These are phyloP conservation scores for Sordariomycetes sp. DNA, from an alignment of 2,329 filamentous ascomycete species.

Conservation along the genomic window DNA sequence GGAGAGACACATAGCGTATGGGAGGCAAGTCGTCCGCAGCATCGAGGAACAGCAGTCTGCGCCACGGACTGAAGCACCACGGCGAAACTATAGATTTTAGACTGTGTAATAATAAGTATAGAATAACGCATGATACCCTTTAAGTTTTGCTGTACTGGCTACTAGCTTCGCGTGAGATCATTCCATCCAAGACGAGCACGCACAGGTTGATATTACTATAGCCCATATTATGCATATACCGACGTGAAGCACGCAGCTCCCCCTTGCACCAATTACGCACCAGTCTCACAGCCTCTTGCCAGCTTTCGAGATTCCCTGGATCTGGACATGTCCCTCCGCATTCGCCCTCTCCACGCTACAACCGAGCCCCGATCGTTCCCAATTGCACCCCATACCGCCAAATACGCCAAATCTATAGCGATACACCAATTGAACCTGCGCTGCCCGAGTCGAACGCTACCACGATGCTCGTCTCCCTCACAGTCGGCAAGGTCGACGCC, in stretches of 20 bases:
- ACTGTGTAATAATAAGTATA: neutral
- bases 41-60: neutral
- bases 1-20: conserved; percentile 3
- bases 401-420: neutral
- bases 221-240: neutral
- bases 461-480: conserved; percentile 87
- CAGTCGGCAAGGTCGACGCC: conserved; percentile 97
- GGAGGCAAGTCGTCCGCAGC: conserved; percentile 1
- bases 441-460: neutral
- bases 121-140: neutral
- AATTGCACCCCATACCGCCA: neutral
- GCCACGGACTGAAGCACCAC: neutral
- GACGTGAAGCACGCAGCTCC: neutral
- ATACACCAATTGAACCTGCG: neutral
- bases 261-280: neutral
- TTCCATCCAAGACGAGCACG: neutral
- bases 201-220: neutral
- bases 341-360: neutral
- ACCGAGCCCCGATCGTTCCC: neutral
- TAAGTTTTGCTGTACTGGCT: neutral
- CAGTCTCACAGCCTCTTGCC: neutral
- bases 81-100: neutral
- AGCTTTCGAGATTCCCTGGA: neutral
- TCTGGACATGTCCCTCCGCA: neutral
- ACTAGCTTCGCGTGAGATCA: no score